Base-by-base conservation (phyloP, 2,329 filamentous ascomycete genomes). In the Clonostachys rhizophaga region DNA sequence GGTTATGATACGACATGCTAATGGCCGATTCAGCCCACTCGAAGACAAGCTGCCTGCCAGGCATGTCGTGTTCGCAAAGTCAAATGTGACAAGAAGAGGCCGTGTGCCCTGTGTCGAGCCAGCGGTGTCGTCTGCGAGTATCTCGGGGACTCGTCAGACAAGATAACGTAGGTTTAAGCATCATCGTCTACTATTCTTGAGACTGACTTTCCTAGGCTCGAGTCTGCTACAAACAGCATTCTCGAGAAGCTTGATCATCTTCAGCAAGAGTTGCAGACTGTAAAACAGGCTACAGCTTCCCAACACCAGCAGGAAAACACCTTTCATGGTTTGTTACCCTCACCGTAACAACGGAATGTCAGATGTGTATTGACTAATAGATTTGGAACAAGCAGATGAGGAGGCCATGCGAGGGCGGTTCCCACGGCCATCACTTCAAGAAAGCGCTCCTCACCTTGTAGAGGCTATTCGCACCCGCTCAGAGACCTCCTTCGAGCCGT, bases 11-110 rank as follows among this genome's bases (percentile, higher is more conserved):
- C 24, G 24, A 30, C 24, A 10, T 30, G 24, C 24, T 30, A 30
- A 30, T 30, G 24, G 10, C 24, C 4, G 24, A 30, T 8, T 30
- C 24, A 30, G 24, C 24, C 24, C 24, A 39, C 36, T 33, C 48
- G 52, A 41, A 44, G 53, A 20, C 52, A 54, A 44, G 52, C 52
- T 34, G 52, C 52, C 4, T 54, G 53, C 17, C 52, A 54, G 37
- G 45, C 48, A 9, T 54, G 54, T 33, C 48, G 54, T 11, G 43
- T 50, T 12, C 47, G 51, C 45, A 53, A 53, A 44, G 50, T 53
- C 37, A 53, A 53, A 35, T 53, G 51, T n/a, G 54, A 55, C 40
- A 54, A 55, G 40, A 47, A 51, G 46, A 46, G 52, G 18, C 52
- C 54, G 9, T 36, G 48, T 13, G 48, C 46, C 7, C 37, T 55